These are phyloP conservation scores for Hura crepitans DNA, from an alignment of 441 rosid genomes.

Conservation along the genomic window DNA sequence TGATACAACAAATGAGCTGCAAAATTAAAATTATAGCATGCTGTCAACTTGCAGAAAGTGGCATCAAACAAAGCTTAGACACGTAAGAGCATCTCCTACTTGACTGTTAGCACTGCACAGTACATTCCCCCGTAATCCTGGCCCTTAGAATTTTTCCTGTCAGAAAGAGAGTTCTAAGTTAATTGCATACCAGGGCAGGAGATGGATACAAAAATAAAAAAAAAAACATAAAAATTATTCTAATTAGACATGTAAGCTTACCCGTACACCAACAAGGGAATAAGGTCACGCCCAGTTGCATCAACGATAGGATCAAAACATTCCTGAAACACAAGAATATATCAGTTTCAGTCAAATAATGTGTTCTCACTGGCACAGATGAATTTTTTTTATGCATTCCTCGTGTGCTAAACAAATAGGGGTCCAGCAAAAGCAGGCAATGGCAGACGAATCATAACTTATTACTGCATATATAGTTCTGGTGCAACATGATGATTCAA, in stretches of 20 bases:
- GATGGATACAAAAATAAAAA: neutral
- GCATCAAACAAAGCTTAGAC: neutral
- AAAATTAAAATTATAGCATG: conserved; percentile 11
- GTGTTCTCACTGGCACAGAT: neutral
- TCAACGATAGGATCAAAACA: conserved; percentile 89
- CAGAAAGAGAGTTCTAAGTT: neutral
- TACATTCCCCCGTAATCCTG: conserved; percentile 97
- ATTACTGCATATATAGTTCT: neutral
- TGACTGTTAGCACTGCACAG: conserved; percentile 64
- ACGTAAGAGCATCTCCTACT: conserved; percentile 42
- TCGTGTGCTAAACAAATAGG: neutral
- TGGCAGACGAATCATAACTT: neutral
- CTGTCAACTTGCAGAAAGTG: conserved; percentile 7
- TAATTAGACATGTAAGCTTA: conserved; percentile 26
- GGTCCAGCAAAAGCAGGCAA: neutral
- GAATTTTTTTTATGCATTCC: neutral
- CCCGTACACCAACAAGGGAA: conserved; percentile 97
- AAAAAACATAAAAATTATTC: neutral
- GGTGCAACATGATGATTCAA: neutral
- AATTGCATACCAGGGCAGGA: neutral
- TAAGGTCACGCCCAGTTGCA: conserved; percentile 72
- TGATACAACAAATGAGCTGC: conserved; percentile 55
- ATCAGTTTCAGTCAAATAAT: neutral
- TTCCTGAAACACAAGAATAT: conserved; percentile 50
- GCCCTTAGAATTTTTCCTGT: conserved; percentile 85